Base-by-base conservation (phyloP, 495 filamentous ascomycete genomes). In the Hyaloscypha hepaticicola region DNA sequence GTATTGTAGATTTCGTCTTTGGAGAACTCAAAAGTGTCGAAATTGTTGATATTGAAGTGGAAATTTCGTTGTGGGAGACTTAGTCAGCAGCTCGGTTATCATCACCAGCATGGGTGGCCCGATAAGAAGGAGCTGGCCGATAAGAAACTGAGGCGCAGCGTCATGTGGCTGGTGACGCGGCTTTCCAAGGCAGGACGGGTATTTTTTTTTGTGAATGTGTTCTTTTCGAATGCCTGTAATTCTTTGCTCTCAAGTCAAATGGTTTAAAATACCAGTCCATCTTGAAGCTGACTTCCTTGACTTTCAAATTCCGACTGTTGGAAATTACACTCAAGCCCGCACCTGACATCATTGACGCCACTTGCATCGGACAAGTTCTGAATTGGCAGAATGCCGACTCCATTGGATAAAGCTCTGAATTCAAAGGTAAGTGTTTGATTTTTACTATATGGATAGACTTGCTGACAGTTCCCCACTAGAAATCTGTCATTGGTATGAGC, bases 391-490 rank as follows among this genome's bases (percentile, higher is more conserved):
- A 87, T 87, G 89, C 88, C 89, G 55, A 95, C 91, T 63, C 85
- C 85, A 52, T 77, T 95, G 11, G 91, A 95, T 74, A 85, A 83
- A 74, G 88, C 87, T n/a, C 75, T 95, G 75, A 87, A 84, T 64
- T 94, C 91, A 48, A 90, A 87, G 79, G 90, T 93, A 81, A 70
- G 74, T 72, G 31, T 21, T 34, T 55, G n/a, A n/a, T 51, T 38
- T 53, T 19, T 55, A 33, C 34, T 5, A 64, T 28, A 50, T 53
- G n/a, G 50, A 26, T 56, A 58, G 27, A 28, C 33, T 24, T 29
- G 19, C 72, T 73, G 60, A 75, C 55, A n/a, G n/a, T 58, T 31
- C 5, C 9, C 38, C 38, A 21, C 2, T 51, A 82, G 80, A 82
- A 77, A 65, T 70, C 75, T 49, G 77, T 83, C 53, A 75, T 90